phyloP scores from a whole-genome alignment of 2,329 filamentous ascomycete species.

The Cyclaneusma minus region DNA sequence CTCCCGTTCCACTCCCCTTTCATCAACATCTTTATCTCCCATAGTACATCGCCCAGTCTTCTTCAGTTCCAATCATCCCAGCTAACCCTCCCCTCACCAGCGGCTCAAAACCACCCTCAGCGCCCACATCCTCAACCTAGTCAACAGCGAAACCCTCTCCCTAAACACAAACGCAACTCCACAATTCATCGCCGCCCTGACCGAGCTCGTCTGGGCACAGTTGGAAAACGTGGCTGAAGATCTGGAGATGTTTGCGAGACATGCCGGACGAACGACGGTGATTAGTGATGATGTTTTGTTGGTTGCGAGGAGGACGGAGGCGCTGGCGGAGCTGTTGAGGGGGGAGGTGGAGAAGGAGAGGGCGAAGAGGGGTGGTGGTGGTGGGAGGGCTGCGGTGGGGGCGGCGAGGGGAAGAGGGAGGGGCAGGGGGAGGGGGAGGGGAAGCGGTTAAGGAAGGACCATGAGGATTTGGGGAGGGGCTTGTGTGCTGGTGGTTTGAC shows the following conservation, averaged over 20 bases:
- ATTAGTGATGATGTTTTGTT: constrained; percentile 79
- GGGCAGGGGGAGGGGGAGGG: no score
- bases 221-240: constrained; percentile 49
- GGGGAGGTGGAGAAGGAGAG: constrained; percentile 48
- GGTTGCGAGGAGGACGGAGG: constrained; percentile 73
- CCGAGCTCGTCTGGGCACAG: constrained; percentile 76
- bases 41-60: no score
- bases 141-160: constrained; percentile 66
- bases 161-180: constrained; percentile 74
- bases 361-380: constrained; percentile 25
- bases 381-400: no score
- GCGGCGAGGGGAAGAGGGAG: no score
- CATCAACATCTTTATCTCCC: not conserved
- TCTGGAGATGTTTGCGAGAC: constrained; percentile 52
- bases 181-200: constrained; percentile 75
- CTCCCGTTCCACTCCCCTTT: not conserved
- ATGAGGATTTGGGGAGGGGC: no score
- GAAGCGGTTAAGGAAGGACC: no score
- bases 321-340: constrained; percentile 61
- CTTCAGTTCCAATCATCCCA: not conserved
- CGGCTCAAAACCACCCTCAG: constrained; percentile 74
- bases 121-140: constrained; percentile 72
- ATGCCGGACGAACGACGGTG: constrained; percentile 68
- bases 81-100: constrained; percentile 24
- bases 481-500: no score